Evolutionary conservation across 2,329 filamentous ascomycete genomes (phyloP).

Genomic region (Trichoderma sp.): DNA sequence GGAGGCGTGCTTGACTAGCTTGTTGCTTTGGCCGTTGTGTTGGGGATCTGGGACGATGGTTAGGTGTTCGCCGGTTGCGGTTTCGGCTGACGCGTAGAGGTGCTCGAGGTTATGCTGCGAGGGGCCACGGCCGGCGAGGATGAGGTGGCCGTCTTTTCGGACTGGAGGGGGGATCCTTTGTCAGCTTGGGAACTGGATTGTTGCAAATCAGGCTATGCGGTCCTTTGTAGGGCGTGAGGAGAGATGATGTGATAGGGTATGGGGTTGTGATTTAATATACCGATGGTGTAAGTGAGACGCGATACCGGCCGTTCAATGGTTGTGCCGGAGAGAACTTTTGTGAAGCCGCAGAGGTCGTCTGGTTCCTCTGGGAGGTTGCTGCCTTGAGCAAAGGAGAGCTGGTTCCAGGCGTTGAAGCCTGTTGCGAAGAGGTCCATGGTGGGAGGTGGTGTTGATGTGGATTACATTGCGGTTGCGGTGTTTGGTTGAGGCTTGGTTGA

Average conservation of each 20-base stretch:
- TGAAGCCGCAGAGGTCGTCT: constrained; percentile 51
- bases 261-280: constrained; percentile 39
- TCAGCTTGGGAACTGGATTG: neutral
- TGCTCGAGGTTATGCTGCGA: constrained; percentile 7
- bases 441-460: constrained; percentile 15
- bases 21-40: constrained; percentile 1
- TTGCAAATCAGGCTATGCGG: neutral
- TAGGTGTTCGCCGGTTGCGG: constrained; percentile 31
- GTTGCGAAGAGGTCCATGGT: constrained; percentile 55
- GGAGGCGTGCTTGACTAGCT: constrained; percentile 34
- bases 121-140: constrained; percentile 33
- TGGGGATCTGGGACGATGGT: neutral
- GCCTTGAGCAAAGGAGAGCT: constrained; percentile 47
- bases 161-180: constrained; percentile 31
- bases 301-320: constrained; percentile 43
- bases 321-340: constrained; percentile 44
- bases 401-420: constrained; percentile 62
- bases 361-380: constrained; percentile 39
- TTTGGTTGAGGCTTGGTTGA: neutral
- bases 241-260: neutral
- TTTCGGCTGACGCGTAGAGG: constrained; percentile 26
- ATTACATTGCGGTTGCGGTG: constrained; percentile 5
- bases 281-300: constrained; percentile 50
- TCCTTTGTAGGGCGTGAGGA: neutral
- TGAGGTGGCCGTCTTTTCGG: constrained; percentile 30